These are phyloP conservation scores for Lepidium aucheri DNA, from an alignment of 345 rosid species.

Conservation along the genomic window DNA sequence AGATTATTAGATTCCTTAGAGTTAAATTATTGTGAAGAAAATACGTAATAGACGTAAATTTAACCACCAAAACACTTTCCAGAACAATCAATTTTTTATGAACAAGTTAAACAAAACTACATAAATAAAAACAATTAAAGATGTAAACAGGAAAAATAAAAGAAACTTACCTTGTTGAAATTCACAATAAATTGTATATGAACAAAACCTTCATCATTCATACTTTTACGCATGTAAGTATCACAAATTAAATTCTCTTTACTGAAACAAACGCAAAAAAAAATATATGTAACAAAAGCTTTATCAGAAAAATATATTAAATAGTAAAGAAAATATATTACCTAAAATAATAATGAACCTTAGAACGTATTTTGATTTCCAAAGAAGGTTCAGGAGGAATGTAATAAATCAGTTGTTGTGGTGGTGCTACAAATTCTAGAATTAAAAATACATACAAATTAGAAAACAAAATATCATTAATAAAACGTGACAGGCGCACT, in stretches of 20 bases:
- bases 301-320: neutral
- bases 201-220: conserved; percentile 88
- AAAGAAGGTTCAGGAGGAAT: no score
- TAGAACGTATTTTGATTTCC: conserved; percentile 34
- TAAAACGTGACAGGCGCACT: no score
- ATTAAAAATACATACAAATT: no score
- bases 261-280: conserved; percentile 32
- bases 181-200: conserved; percentile 53
- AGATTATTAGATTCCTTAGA: no score
- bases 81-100: neutral
- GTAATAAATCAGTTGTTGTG: conserved; percentile 20
- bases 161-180: conserved; percentile 54
- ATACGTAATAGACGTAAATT: no score
- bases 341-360: conserved; percentile 80
- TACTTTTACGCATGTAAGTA: conserved; percentile 49
- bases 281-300: neutral
- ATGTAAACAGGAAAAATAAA: neutral
- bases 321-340: neutral
- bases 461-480: no score
- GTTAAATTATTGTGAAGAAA: no score
- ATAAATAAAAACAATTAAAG: neutral
- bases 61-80: no score
- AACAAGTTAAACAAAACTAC: neutral
- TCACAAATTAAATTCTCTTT: conserved; percentile 53
- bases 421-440: conserved; percentile 29